A percentile compares a stretch with the other conserved stretches of the same genome.
Conservation (phyloP, 2,329 filamentous ascomycete species). For the Lasiodiplodia hormozganensis region DNA sequence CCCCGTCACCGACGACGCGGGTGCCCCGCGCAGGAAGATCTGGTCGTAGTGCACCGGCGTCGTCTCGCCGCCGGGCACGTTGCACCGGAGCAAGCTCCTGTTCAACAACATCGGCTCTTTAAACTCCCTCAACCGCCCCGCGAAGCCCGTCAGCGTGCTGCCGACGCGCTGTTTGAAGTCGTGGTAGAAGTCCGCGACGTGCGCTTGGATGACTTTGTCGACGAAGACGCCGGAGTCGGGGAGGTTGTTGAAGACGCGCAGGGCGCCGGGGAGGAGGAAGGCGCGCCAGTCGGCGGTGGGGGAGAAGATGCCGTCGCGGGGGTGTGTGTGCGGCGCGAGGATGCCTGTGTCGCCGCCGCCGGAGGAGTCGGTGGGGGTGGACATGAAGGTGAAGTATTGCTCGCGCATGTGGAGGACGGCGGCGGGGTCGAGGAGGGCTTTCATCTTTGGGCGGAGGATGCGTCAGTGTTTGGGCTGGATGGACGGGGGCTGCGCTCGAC, state of each 20-base stretch:
- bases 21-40: conserved; percentile 20
- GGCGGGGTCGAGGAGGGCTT: background rate
- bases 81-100: background rate
- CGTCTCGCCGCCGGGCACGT: conserved; percentile 15
- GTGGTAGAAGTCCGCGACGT: background rate
- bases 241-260: background rate
- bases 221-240: background rate
- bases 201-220: background rate
- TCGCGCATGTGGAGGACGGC: background rate
- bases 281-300: background rate
- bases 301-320: background rate
- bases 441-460: no score
- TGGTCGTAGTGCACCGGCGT: conserved; percentile 30
- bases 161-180: background rate
- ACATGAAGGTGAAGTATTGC: background rate
- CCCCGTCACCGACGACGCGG: conserved; percentile 24
- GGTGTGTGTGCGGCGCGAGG: background rate
- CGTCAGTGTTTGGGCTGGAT: background rate
- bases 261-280: background rate
- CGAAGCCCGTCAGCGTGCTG: background rate
- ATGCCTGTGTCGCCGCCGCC: background rate
- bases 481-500: background rate
- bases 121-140: background rate
- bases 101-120: background rate
- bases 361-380: no score